Evolutionary conservation across 2,329 filamentous ascomycete species (phyloP), one percentile per base, ranked within the genome.

Genomic region (Aciculosporium take): DNA sequence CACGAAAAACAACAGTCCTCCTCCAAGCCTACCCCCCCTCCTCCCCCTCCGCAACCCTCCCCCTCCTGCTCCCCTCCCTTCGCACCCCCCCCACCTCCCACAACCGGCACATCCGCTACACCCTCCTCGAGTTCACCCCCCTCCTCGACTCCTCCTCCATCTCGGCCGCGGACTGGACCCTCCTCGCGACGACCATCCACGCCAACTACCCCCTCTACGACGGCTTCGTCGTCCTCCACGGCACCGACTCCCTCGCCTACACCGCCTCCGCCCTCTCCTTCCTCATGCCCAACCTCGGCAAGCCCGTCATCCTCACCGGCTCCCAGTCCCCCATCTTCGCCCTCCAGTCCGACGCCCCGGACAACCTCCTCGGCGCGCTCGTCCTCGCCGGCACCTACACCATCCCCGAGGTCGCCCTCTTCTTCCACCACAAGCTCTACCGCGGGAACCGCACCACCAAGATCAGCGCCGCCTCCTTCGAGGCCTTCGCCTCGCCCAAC

Each of bases 341-440:
- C 46, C 74, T 94, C 21, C 87, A 94, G 61, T 91, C 83, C 39
- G 88, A 95, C 59, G 88, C 87, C 8, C 83, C 87, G 29, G 87
- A 93, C 63, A 95, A 94, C 54, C 72, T 95, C 10, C 73, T 94
- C 5, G 84, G 84, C 17, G 88, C 85, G 1, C 71, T 94, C 54
- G 86, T 94, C 55, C 81, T 94, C 42, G 88, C 88, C 3, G 86
- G 86, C 27, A 91, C 91, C 45, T 94, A 94, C 56, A 83, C 86
- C 65, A 85, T 95, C 44, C 87, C 88, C 0, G 88, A 94, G 59
- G 88, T 95, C 40, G 88, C 85, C 57, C 71, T 95, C 28, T 94
- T 93, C 67, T 95, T 95, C 69, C 85, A 91, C 61, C 84, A 93
- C 64, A 85, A 80, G 50, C 73, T 95, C 17, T 93, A 88, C 64